A percentile compares a stretch with the other conserved stretches of the same genome.
These are phyloP conservation scores for Termitomyces sp. DNA, from an alignment of 768 basidiomycete species.

Conservation along the genomic window DNA sequence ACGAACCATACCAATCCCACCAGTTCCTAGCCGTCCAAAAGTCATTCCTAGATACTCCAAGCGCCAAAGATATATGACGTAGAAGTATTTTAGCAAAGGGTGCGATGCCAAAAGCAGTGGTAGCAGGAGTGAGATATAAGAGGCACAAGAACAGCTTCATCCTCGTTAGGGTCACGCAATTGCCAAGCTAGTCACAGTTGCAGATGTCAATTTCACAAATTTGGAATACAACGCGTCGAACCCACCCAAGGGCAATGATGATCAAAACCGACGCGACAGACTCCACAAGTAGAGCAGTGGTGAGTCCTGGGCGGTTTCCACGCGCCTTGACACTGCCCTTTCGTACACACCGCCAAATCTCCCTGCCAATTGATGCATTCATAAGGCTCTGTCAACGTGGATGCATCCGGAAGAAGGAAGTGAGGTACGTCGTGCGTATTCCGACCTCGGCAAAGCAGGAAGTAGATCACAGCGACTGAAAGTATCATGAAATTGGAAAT, in stretches of 20 bases:
- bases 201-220: not conserved
- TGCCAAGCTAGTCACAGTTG: constrained; percentile 34
- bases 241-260: constrained; percentile 44
- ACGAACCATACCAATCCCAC: constrained; percentile 41
- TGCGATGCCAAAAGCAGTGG: constrained; percentile 21
- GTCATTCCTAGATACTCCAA: constrained; percentile 22
- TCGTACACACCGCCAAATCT: constrained; percentile 27
- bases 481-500: constrained; percentile 20
- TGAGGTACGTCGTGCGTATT: constrained; percentile 24
- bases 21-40: constrained; percentile 25
- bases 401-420: constrained; percentile 26
- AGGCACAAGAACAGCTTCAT: constrained; percentile 31
- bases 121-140: constrained; percentile 24
- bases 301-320: constrained; percentile 41
- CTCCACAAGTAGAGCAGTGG: constrained; percentile 40
- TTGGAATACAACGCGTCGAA: not conserved
- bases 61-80: constrained; percentile 22
- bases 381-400: constrained; percentile 30
- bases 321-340: constrained; percentile 25
- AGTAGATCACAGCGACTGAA: constrained; percentile 23
- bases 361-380: constrained; percentile 28
- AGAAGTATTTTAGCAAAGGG: constrained; percentile 23
- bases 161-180: constrained; percentile 32
- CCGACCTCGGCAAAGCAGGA: constrained; percentile 27
- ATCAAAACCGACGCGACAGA: constrained; percentile 38